Conservation (phyloP, 306 rosid genomes). For the Sicyos edulis region DNA sequence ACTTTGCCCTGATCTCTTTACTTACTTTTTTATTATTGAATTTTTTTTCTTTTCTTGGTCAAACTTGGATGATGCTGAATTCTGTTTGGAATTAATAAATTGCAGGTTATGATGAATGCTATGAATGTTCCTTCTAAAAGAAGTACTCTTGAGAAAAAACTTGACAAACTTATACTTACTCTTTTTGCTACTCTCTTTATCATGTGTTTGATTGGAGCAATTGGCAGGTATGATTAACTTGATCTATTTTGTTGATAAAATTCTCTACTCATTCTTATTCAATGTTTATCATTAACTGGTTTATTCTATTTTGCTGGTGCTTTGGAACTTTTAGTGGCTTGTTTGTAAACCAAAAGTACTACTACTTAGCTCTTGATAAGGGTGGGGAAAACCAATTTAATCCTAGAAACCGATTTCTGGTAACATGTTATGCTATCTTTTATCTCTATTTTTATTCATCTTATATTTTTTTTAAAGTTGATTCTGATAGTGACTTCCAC, state of each 20-base stretch:
- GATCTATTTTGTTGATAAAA: not conserved
- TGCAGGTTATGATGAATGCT: constrained; percentile 97
- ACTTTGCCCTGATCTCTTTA: not conserved
- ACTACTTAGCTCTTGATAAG: constrained; percentile 63
- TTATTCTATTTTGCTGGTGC: constrained; percentile 15
- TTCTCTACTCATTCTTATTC: constrained; percentile 1
- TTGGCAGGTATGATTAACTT: constrained; percentile 58
- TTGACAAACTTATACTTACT: constrained; percentile 79
- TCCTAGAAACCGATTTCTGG: constrained; percentile 74
- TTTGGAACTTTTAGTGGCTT: constrained; percentile 53
- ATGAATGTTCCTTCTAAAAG: constrained; percentile 98
- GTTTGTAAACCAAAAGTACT: constrained; percentile 65
- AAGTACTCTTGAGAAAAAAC: constrained; percentile 94
- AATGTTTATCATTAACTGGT: not conserved
- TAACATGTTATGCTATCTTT: constrained; percentile 30
- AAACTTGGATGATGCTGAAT: not conserved
- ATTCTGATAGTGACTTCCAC: constrained; percentile 28
- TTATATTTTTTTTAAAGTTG: constrained; percentile 21
- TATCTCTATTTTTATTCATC: constrained; percentile 2
- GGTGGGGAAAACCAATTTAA: constrained; percentile 60
- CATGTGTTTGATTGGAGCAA: constrained; percentile 82
- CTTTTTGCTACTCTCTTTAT: constrained; percentile 70
- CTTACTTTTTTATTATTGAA: not conserved
- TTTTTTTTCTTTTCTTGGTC: not conserved
- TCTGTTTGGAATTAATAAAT: constrained; percentile 23